phyloP scores from a whole-genome alignment of 257 asterid species.

The Capsicum rhomboideum region DNA sequence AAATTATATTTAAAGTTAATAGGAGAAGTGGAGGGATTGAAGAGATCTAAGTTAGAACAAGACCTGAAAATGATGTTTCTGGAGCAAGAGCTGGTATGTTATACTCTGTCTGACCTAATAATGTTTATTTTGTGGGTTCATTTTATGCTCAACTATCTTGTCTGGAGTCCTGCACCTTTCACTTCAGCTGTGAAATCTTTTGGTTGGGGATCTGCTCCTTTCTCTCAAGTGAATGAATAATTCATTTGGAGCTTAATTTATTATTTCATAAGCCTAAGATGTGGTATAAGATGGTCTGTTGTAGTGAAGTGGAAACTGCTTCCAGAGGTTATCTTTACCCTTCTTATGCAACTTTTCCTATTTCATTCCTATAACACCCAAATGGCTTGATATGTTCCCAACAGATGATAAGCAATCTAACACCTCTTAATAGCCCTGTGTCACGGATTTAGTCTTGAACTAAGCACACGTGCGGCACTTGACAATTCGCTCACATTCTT shows the following conservation, averaged over 20 bases:
- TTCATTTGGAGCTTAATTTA: background rate
- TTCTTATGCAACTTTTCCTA: background rate
- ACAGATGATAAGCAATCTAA: background rate
- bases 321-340: background rate
- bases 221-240: background rate
- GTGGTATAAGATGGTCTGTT: background rate
- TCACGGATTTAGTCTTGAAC: too few relatives aligned
- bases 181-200: background rate
- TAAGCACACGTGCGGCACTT: too few relatives aligned
- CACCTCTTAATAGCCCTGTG: background rate
- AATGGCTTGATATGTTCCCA: background rate
- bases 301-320: background rate
- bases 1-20: conserved; percentile 27
- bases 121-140: background rate
- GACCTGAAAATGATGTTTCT: conserved; percentile 26
- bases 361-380: background rate
- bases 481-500: too few relatives aligned
- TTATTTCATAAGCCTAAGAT: background rate
- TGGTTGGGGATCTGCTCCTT: background rate
- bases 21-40: conserved; percentile 33
- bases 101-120: background rate
- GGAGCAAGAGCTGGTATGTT: conserved; percentile 53
- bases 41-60: conserved; percentile 33
- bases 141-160: background rate
- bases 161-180: background rate